phyloP scores from a whole-genome alignment of 805 yeast genomes.

The Peterozyma xylosa region DNA sequence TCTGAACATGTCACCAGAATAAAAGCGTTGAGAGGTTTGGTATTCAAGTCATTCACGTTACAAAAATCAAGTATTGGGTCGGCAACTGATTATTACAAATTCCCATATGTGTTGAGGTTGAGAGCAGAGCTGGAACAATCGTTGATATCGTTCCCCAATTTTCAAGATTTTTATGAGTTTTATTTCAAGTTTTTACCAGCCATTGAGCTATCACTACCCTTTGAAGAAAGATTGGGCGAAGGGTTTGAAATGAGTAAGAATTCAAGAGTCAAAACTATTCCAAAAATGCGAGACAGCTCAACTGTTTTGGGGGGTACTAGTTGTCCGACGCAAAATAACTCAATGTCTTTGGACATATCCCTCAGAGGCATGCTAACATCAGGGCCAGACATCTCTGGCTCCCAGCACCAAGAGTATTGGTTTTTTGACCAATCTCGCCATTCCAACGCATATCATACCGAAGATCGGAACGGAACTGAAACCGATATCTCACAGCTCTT shows the following conservation, averaged over 20 bases:
- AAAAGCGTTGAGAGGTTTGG: neutral
- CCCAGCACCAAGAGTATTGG: neutral
- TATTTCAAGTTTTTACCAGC: neutral
- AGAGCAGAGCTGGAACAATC: constrained; percentile 5
- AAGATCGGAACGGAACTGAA: neutral
- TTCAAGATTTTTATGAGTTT: constrained; percentile 5
- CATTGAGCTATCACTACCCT: neutral
- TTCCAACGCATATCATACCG: too few species aligned
- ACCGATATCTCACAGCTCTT: neutral
- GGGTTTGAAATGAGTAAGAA: neutral
- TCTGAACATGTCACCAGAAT: too few species aligned
- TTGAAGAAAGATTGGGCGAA: neutral
- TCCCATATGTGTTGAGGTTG: constrained; percentile 1
- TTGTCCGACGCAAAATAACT: too few species aligned
- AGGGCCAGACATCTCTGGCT: neutral
- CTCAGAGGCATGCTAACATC: neutral
- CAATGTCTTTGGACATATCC: too few species aligned
- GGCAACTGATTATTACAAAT: neutral
- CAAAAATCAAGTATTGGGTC: constrained; percentile 5
- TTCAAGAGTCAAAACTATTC: neutral
- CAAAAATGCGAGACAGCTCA: neutral
- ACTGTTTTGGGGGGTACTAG: neutral
- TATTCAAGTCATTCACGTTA: constrained; percentile 1
- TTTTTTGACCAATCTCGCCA: neutral
- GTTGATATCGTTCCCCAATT: constrained; percentile 2